A percentile compares a stretch with the other conserved stretches of the same genome.
phyloP scores from a whole-genome alignment of 148 eudicot species.

The Bassia scoparia region DNA sequence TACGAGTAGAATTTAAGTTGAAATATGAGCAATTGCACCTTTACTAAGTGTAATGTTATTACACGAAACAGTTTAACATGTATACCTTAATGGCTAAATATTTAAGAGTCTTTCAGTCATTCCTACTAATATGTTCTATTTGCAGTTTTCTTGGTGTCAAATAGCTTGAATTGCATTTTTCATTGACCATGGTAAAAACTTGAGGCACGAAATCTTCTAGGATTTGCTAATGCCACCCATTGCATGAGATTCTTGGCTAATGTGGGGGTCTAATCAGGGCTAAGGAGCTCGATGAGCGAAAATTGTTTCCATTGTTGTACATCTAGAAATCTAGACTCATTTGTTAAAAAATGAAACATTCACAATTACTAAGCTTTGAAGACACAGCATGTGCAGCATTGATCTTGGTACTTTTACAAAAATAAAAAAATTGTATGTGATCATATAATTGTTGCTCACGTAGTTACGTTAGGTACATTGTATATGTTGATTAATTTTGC shows the following conservation, averaged over 20 bases:
- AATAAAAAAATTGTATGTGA: background rate
- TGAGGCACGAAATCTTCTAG: background rate
- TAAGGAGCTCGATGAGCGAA: background rate
- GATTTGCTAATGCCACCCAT: background rate
- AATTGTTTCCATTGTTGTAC: background rate
- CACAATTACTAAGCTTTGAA: background rate
- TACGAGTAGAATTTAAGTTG: too few relatives aligned
- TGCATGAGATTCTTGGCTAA: background rate
- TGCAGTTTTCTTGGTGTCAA: background rate
- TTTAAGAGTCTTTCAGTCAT: too few relatives aligned
- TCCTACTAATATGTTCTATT: background rate
- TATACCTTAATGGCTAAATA: too few relatives aligned
- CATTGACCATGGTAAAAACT: background rate
- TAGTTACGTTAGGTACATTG: constrained; percentile 7
- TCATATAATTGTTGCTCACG: background rate
- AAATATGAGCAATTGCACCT: too few relatives aligned
- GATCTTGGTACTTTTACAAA: background rate
- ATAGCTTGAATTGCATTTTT: background rate
- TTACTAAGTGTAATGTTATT: too few relatives aligned
- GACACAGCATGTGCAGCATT: background rate
- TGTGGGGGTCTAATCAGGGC: background rate
- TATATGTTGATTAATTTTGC: background rate
- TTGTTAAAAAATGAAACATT: background rate
- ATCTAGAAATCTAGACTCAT: background rate
- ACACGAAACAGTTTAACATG: too few relatives aligned